Evolutionary conservation across 2,329 filamentous ascomycete genomes (phyloP), one percentile per base, ranked within the genome.

Genomic region (Teratosphaeria zuluensis): DNA sequence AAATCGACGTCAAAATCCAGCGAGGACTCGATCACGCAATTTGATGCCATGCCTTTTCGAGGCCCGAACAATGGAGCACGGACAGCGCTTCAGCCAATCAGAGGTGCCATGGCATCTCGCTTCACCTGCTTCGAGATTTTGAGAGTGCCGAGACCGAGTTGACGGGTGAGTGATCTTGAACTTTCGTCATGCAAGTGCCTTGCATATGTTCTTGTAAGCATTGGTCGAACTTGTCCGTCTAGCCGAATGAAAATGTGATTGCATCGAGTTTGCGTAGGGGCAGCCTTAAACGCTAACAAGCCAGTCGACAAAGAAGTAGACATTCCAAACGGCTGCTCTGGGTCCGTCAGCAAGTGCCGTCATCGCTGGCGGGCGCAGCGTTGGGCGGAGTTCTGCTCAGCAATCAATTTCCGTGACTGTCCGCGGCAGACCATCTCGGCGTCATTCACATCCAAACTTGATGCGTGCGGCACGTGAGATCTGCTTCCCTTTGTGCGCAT

Each of bases 1-100:
- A 64, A 64, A 62, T 62, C 53, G 51, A 55, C 56, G 52, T 58
- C 59, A 60, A 60, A 60, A 60, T 59, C 21, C 28, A 55, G 42
- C 52, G 32, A 53, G 42, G 54, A 56, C 42, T 42, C 58, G 19
- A 56, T 59, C 58, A 28, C 58, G 46, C 53, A 30, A 31, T 55
- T 42, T 46, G 28, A 46, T 35, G 54, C 54, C 38, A 38, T 55
- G 12, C 31, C 54, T 46, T n/a, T 30, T 55, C 35, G 16, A 31
- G 46, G 1, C n/a, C 24, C 33, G 42, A 56, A 56, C 46, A 56
- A 56, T 56, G 55, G 55, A 28, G 14, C 48, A 52, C 19, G n/a
- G 9, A 11, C 21, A 9, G 3, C 8, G 21, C n/a, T 35, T 19
- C 21, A 16, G 24, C 31, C 54, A 55, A 55, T 55, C 52, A 32